A percentile compares a stretch with the other conserved stretches of the same genome.
Conservation (phyloP, 2,329 filamentous ascomycete genomes). For the Neofusicoccum sp. region DNA sequence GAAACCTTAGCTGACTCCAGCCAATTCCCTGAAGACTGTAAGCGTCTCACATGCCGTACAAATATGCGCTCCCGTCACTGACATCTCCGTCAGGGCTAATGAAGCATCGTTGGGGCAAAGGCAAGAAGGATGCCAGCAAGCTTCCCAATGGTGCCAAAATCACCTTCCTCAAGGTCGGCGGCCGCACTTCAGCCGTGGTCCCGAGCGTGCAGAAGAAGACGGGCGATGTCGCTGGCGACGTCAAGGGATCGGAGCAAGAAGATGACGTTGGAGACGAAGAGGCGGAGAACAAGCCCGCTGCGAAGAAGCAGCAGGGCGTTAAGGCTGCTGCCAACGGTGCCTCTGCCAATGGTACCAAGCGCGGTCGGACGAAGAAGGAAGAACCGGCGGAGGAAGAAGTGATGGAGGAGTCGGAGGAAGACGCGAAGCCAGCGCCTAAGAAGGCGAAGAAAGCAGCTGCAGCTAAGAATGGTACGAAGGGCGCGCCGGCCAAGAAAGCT, state of each 20-base stretch:
- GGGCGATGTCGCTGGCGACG: conserved; percentile 58
- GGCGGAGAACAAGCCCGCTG: conserved; percentile 27
- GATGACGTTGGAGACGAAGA: conserved; percentile 33
- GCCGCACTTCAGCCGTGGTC: conserved; percentile 87
- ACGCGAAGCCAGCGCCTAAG: conserved; percentile 1
- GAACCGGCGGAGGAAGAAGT: conserved; percentile 1
- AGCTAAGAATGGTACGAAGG: conserved; percentile 19
- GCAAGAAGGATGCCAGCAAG: conserved; percentile 69
- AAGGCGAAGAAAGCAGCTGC: conserved; percentile 1
- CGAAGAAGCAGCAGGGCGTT: conserved; percentile 29
- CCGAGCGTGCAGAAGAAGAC: conserved; percentile 85
- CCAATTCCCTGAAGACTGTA: conserved; percentile 79
- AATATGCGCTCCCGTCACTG: neutral
- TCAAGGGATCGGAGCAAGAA: conserved; percentile 30
- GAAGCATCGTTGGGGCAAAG: conserved; percentile 86
- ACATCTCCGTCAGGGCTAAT: conserved; percentile 48
- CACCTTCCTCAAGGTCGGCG: conserved; percentile 84
- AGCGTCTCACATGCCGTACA: conserved; percentile 40
- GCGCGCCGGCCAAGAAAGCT: conserved; percentile 15
- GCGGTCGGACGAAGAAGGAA: conserved; percentile 13
- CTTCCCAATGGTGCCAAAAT: conserved; percentile 86
- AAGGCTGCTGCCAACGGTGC: neutral
- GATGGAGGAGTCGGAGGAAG: conserved; percentile 10
- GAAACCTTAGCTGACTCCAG: conserved; percentile 79
- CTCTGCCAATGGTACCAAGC: neutral